phyloP scores from a whole-genome alignment of 306 rosid genomes.

The Malus orientalis region DNA sequence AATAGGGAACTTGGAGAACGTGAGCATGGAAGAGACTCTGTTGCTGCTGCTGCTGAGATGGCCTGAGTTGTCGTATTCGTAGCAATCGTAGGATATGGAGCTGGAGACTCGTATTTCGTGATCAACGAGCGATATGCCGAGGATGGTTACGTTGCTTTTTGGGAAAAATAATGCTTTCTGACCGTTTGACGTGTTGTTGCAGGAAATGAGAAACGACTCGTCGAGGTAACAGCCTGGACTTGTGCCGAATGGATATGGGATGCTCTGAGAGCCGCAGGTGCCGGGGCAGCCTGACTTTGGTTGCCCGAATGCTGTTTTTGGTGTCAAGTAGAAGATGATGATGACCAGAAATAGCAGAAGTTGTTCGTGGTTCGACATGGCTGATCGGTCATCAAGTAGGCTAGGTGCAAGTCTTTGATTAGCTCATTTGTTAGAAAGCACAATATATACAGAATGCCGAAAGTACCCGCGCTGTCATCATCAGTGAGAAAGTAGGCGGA shows the following conservation, averaged over 20 bases:
- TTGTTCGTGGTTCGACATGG: neutral
- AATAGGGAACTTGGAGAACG: neutral
- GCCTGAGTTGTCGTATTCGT: neutral
- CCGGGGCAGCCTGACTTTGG: constrained; percentile 1
- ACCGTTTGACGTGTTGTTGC: neutral
- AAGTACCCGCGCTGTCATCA: too few relatives aligned
- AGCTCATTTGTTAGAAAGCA: too few relatives aligned
- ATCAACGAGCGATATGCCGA: constrained; percentile 3
- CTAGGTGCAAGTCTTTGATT: too few relatives aligned
- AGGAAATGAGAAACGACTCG: neutral
- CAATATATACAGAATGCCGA: too few relatives aligned
- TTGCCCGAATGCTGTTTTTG: neutral
- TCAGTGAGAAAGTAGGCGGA: too few relatives aligned
- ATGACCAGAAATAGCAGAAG: neutral
- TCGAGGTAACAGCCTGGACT: neutral
- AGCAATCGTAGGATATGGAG: neutral
- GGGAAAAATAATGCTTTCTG: neutral
- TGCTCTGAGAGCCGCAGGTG: constrained; percentile 10
- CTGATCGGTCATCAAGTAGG: too few relatives aligned
- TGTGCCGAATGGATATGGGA: constrained; percentile 24
- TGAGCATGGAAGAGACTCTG: neutral
- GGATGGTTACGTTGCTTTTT: neutral
- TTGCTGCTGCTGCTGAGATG: neutral
- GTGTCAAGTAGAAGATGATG: neutral
- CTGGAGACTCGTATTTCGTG: constrained; percentile 19